Conservation (phyloP, 768 basidiomycete genomes). For the Pleurotus citrinopileatus region DNA sequence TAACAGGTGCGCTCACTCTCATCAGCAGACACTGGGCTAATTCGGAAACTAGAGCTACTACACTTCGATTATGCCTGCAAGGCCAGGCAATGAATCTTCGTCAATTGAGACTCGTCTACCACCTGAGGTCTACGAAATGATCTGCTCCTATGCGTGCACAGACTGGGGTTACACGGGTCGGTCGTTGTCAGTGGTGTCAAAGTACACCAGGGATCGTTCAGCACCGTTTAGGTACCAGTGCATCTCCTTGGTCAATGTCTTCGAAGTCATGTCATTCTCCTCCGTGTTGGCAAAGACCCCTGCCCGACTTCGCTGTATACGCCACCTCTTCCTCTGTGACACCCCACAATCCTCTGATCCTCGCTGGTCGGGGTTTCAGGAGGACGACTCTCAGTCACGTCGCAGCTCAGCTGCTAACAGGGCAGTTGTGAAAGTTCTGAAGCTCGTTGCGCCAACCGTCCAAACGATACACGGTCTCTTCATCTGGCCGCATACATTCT, state of each 20-base stretch:
- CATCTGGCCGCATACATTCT: constrained; percentile 3
- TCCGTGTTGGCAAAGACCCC: constrained; percentile 16
- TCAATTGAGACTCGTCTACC: constrained; percentile 13
- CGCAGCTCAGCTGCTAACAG: neutral
- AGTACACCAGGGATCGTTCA: constrained; percentile 24
- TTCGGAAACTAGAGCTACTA: no score
- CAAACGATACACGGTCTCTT: constrained; percentile 1
- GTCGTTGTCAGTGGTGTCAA: constrained; percentile 32
- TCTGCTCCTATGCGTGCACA: constrained; percentile 32
- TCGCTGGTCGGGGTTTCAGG: neutral
- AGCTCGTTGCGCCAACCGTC: constrained; percentile 3
- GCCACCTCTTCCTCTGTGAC: constrained; percentile 2
- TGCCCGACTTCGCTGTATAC: neutral
- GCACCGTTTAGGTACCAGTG: constrained; percentile 25
- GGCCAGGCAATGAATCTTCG: neutral
- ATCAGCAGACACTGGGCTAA: no score
- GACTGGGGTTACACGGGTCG: constrained; percentile 33
- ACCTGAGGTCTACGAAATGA: constrained; percentile 25
- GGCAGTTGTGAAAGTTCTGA: neutral
- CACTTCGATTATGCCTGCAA: neutral
- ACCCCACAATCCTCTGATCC: neutral
- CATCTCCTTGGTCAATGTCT: constrained; percentile 23
- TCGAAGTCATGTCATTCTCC: constrained; percentile 24
- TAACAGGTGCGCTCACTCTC: no score
- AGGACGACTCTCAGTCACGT: neutral